Evolutionary conservation across 2,329 filamentous ascomycete genomes (phyloP).

Genomic region (Zasmidium cellare): DNA sequence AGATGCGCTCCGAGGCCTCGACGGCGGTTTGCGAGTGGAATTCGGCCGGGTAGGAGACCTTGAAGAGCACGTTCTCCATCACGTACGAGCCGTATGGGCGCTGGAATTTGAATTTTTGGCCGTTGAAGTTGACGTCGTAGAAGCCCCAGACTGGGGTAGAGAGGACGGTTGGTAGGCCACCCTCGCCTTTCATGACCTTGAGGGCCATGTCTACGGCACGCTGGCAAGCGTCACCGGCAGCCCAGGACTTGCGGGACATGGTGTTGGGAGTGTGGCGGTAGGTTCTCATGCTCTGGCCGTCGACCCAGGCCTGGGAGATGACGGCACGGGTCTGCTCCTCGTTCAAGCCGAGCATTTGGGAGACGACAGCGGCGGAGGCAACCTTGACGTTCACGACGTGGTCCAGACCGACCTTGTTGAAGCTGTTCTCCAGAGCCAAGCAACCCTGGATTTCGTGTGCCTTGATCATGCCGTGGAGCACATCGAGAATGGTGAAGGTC

Average conservation of each 20-base stretch:
- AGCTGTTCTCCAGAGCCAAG: slow-evolving; percentile 94
- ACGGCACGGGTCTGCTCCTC: slow-evolving; percentile 93
- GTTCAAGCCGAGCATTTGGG: slow-evolving; percentile 87
- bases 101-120: slow-evolving; percentile 95
- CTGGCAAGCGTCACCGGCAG: slow-evolving; percentile 95
- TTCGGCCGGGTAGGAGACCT: slow-evolving; percentile 97
- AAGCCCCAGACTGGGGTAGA: slow-evolving; percentile 95
- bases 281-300: slow-evolving; percentile 92
- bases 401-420: slow-evolving; percentile 97
- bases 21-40: slow-evolving; percentile 99
- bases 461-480: slow-evolving; percentile 93
- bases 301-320: slow-evolving; percentile 95
- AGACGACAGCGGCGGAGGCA: slow-evolving; percentile 88
- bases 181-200: slow-evolving; percentile 95
- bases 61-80: slow-evolving; percentile 99
- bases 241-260: slow-evolving; percentile 99
- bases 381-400: slow-evolving; percentile 99
- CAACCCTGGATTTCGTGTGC: slow-evolving; percentile 99
- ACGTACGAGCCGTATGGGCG: slow-evolving; percentile 96
- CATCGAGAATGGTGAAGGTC: slow-evolving; percentile 83
- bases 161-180: slow-evolving; percentile 87
- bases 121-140: slow-evolving; percentile 97
- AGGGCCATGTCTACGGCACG: slow-evolving; percentile 96
- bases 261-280: slow-evolving; percentile 98
- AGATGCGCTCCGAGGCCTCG: slow-evolving; percentile 87